Evolutionary conservation across 2,329 filamentous ascomycete genomes (phyloP).

Genomic region (Trichoderma citrinoviride): DNA sequence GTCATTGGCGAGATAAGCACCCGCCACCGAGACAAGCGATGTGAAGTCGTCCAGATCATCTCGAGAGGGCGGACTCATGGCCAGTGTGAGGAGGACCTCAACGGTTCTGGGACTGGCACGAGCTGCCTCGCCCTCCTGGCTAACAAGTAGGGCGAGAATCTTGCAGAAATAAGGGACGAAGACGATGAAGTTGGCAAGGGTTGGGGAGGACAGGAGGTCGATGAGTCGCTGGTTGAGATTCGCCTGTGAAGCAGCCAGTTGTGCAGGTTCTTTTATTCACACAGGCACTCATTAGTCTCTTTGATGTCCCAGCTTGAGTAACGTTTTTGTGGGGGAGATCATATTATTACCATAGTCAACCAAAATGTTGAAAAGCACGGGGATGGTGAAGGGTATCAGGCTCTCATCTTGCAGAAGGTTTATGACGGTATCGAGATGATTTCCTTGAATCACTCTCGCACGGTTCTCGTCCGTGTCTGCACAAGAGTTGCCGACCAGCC

Average conservation of each 20-base stretch:
- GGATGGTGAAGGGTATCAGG: conserved; percentile 52
- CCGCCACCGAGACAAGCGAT: conserved; percentile 49
- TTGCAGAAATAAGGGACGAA: conserved; percentile 56
- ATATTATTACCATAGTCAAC: conserved; percentile 57
- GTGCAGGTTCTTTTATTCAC: conserved; percentile 59
- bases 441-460: conserved; percentile 50
- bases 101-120: conserved; percentile 48
- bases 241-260: conserved; percentile 53
- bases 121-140: conserved; percentile 49
- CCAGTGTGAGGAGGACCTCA: conserved; percentile 49
- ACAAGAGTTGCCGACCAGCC: conserved; percentile 60
- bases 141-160: conserved; percentile 52
- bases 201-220: conserved; percentile 47
- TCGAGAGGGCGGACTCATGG: conserved; percentile 39
- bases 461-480: conserved; percentile 64
- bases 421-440: conserved; percentile 48
- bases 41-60: conserved; percentile 56
- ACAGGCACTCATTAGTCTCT: conserved; percentile 48
- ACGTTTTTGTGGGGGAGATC: not conserved
- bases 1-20: conserved; percentile 55
- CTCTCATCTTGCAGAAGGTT: conserved; percentile 46
- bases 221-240: conserved; percentile 50
- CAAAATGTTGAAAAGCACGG: conserved; percentile 61
- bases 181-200: conserved; percentile 40
- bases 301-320: not conserved